Evolutionary conservation across 371 early-diverging fungal genomes (phyloP).

Genomic region (Mortierella sp.): DNA sequence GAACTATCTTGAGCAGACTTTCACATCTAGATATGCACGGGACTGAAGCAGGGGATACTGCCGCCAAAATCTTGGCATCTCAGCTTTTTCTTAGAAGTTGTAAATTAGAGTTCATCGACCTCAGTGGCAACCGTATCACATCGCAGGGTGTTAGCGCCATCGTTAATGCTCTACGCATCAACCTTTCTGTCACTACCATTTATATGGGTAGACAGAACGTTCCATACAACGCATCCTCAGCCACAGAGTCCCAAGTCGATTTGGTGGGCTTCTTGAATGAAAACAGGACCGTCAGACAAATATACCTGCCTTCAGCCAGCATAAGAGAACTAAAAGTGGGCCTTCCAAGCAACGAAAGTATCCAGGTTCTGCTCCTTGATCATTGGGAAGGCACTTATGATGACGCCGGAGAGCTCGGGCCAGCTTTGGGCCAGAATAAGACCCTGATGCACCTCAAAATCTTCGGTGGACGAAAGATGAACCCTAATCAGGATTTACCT

Average conservation of each 20-base stretch:
- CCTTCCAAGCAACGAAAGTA: conserved; percentile 14
- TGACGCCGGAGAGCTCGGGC: conserved; percentile 27
- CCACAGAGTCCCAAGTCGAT: conserved; percentile 9
- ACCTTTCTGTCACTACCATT: conserved; percentile 20
- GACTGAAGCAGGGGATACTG: conserved; percentile 25
- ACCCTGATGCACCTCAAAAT: conserved; percentile 35
- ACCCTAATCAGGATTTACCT: conserved; percentile 24
- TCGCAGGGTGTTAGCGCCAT: conserved; percentile 23
- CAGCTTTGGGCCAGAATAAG: conserved; percentile 28
- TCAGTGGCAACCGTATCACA: conserved; percentile 29
- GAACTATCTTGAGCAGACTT: conserved; percentile 19
- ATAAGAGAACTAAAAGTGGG: conserved; percentile 21
- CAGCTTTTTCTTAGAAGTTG: conserved; percentile 16
- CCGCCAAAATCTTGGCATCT: conserved; percentile 20
- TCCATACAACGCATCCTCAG: conserved; percentile 11
- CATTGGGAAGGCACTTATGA: conserved; percentile 23
- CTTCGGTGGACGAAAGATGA: conserved; percentile 20
- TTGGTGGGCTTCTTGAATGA: conserved; percentile 17
- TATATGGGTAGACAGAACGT: conserved; percentile 15
- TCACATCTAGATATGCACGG: conserved; percentile 24
- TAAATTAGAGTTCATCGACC: conserved; percentile 26
- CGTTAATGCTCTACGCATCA: conserved; percentile 24
- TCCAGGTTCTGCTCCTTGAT: conserved; percentile 30
- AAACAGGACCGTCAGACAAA: conserved; percentile 30
- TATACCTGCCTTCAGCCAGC: conserved; percentile 22